A percentile compares a stretch with the other conserved stretches of the same genome.
These are phyloP conservation scores for Russula compacta DNA, from an alignment of 768 basidiomycete species.

Conservation along the genomic window DNA sequence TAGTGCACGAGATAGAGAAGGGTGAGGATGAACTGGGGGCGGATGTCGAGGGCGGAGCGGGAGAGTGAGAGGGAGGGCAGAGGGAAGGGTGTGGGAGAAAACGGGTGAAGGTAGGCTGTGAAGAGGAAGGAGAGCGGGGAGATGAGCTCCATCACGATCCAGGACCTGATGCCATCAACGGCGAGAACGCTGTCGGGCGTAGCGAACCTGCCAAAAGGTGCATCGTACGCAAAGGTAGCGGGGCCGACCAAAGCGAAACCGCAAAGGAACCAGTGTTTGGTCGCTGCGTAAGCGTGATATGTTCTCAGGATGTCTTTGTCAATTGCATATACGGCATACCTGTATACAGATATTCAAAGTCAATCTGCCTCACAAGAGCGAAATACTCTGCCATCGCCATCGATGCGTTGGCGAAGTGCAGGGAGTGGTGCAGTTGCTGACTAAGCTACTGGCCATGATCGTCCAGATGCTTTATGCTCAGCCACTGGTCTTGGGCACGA, in stretches of 20 bases:
- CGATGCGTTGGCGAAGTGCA: neutral
- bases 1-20: slow-evolving; percentile 68
- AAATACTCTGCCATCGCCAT: neutral
- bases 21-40: slow-evolving; percentile 35
- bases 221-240: slow-evolving; percentile 46
- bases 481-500: too few relatives aligned
- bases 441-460: neutral
- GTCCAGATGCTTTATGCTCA: too few relatives aligned
- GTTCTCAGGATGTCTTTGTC: neutral
- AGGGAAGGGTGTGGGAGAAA: slow-evolving; percentile 30
- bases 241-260: slow-evolving; percentile 23
- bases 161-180: slow-evolving; percentile 48
- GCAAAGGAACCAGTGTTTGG: slow-evolving; percentile 14
- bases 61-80: slow-evolving; percentile 30
- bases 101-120: slow-evolving; percentile 40
- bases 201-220: slow-evolving; percentile 75
- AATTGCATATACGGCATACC: neutral
- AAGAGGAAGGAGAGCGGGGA: slow-evolving; percentile 49
- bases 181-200: slow-evolving; percentile 40
- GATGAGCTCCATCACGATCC: slow-evolving; percentile 72
- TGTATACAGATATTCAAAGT: slow-evolving; percentile 14
- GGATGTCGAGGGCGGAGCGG: slow-evolving; percentile 28
- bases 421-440: neutral
- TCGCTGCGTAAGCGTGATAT: neutral
- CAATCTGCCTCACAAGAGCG: slow-evolving; percentile 5